Evolutionary conservation across 75 land plant genomes (phyloP), one percentile per base, ranked within the genome.

Genomic region (Selaginella moellendorffii): DNA sequence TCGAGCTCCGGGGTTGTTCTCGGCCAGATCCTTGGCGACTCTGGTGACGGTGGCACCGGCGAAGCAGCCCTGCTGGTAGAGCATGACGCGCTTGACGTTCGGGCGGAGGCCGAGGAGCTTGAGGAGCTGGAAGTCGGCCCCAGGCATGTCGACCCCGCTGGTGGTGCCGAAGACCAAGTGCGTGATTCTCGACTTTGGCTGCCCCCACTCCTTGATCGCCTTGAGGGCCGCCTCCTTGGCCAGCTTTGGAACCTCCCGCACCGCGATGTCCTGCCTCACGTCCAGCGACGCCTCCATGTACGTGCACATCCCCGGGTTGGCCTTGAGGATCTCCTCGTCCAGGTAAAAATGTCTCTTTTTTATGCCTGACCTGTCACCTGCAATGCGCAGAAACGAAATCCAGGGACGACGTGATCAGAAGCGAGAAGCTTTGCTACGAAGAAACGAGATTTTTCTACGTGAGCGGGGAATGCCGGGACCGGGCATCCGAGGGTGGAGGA

Each of bases 271-370:
- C 28, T 78, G 80, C 17, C 83, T 63, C 23, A 71, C 74, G 52
- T 81, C 79, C n/a, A 81, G 63, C 0, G 83, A 81, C 21, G 77
- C 70, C 24, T 76, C 83, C 83, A 62, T 65, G 74, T 81, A 78
- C 0, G 29, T 67, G 62, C 83, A 81, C n/a, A 81, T 62, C 28
- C 29, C 46, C 0, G 82, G 79, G 58, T 80, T 77, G 26, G 63
- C 74, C 69, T 73, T 73, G 64, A 80, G 26, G 1, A 72, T 62
- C 70, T 79, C 78, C 69, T 79, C 81, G n/a, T 58, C 76, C 69
- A 79, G 31, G 42, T 64, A 63, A 64, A 79, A 63, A 69, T 79
- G 62, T 58, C 68, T 68, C 74, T 77, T 80, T 65, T 69, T 70
- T 27, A 80, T 80, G 60, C 77, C 72, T 12, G 82, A 80, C 52